Evolutionary conservation across 1,284 basidiomycete genomes (phyloP).

Genomic region (Melampsora occidentalis): DNA sequence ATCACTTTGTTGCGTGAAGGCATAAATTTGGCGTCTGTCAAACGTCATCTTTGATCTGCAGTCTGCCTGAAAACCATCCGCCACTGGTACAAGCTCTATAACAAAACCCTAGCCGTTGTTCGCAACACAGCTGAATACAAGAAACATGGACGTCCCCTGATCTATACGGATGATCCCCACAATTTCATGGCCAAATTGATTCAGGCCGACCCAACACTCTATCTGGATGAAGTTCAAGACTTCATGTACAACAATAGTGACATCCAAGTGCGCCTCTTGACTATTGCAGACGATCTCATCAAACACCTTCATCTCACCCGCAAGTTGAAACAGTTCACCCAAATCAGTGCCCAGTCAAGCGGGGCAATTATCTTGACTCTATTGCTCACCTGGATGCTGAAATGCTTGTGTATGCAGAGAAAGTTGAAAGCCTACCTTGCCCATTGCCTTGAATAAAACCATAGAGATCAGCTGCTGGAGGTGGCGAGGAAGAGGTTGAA

Average conservation of each 20-base stretch:
- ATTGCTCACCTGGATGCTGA: neutral
- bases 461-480: neutral
- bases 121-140: neutral
- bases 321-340: neutral
- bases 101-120: neutral
- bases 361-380: neutral
- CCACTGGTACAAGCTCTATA: neutral
- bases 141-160: neutral
- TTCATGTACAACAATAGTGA: neutral
- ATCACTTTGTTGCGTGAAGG: neutral
- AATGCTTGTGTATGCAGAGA: neutral
- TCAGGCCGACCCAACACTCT: neutral
- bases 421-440: neutral
- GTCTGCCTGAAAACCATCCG: neutral
- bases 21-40: neutral
- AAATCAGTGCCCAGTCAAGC: slow-evolving; percentile 4
- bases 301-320: neutral
- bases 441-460: neutral
- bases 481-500: neutral
- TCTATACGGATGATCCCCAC: neutral
- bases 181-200: neutral
- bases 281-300: neutral
- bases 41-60: neutral
- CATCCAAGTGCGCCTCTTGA: neutral
- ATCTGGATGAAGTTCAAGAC: neutral